Base-by-base conservation (phyloP, 2,329 filamentous ascomycete species). In the Atkinsonella texensis region DNA sequence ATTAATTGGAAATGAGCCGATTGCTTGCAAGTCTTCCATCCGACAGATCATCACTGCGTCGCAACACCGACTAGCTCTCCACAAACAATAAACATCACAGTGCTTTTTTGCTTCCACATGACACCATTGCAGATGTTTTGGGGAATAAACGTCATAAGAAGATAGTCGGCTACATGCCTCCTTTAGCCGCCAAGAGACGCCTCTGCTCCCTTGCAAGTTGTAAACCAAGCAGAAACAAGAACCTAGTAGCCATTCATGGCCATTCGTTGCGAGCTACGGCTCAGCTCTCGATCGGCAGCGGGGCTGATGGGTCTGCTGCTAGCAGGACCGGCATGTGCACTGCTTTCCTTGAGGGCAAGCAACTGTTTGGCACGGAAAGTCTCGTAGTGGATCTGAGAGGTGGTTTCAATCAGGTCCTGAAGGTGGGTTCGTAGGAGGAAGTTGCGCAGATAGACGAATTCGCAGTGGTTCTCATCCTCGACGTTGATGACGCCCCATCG, bases 401-500 rank as follows among this genome's bases (percentile, higher is more conserved):
- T 98, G 33, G 93, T 98, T 76, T 98, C 93, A 71, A 98, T 96
- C 60, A 98, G 82, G 66, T 98, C 93, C 78, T 98, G 93, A 53
- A 98, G 82, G 72, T 98, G 93, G 57, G 93, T 97, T 67, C 93
- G 89, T 63, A 94, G 95, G 58, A 98, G 82, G 82, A 98, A 98
- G 79, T 98, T 91, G 68, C 93, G 85, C 56, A 98, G 83, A 71
- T 95, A 96, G 66, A 97, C 85, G 66, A 98, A 98, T 81, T 98
- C 93, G 81, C 93, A 98, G 79, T 98, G 93, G 74, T 85, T 94
- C 79, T 98, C 93, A 62, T 98, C 91, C 75, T 98, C 93, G 62
- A 98, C 91, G 67, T 98, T 98, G 78, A 98, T 97, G 59, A 97
- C 87, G 62, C 93, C 93, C 93, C 93, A 98, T 71, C 93, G 84